A percentile compares a stretch with the other conserved stretches of the same genome.
These are phyloP conservation scores for Diplocarpon rosae DNA, from an alignment of 2,329 filamentous ascomycete genomes.

Conservation along the genomic window DNA sequence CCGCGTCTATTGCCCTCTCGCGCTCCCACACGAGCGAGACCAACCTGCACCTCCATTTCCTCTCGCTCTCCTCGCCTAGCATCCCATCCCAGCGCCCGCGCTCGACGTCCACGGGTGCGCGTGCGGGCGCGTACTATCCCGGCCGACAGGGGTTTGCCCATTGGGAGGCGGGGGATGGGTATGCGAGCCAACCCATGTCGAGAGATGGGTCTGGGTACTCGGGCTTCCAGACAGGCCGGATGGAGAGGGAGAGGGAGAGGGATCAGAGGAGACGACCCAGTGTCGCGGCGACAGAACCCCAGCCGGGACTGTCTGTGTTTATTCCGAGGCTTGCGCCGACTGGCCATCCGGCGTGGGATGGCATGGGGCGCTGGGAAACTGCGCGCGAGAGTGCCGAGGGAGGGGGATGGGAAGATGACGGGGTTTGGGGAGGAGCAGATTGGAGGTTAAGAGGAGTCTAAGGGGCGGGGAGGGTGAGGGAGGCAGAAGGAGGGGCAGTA, in stretches of 20 bases:
- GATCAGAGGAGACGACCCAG: constrained; percentile 9
- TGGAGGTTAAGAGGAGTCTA: too few species aligned
- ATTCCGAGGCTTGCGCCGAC: constrained; percentile 17
- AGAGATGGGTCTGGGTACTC: constrained; percentile 35
- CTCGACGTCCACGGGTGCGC: constrained; percentile 1
- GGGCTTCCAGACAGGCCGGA: not conserved
- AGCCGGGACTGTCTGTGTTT: constrained; percentile 19
- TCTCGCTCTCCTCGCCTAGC: constrained; percentile 18
- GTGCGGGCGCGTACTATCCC: constrained; percentile 13
- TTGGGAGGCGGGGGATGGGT: constrained; percentile 28
- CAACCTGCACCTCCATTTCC: not conserved
- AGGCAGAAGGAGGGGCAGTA: not conserved
- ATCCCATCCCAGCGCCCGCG: constrained; percentile 2
- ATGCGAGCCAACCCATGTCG: constrained; percentile 40
- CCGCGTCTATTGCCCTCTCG: constrained; percentile 3
- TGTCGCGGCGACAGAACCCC: constrained; percentile 24
- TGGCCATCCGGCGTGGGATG: constrained; percentile 19
- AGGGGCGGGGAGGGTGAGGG: not conserved
- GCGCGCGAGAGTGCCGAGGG: not conserved
- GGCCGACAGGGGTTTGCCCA: constrained; percentile 32
- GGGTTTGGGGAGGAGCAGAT: not conserved
- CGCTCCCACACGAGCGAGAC: not conserved
- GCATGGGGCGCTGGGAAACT: constrained; percentile 6
- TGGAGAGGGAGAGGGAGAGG: not conserved
- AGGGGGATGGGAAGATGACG: constrained; percentile 5